Evolutionary conservation across 2,329 filamentous ascomycete genomes (phyloP).

Genomic region (Zasmidium cellare): DNA sequence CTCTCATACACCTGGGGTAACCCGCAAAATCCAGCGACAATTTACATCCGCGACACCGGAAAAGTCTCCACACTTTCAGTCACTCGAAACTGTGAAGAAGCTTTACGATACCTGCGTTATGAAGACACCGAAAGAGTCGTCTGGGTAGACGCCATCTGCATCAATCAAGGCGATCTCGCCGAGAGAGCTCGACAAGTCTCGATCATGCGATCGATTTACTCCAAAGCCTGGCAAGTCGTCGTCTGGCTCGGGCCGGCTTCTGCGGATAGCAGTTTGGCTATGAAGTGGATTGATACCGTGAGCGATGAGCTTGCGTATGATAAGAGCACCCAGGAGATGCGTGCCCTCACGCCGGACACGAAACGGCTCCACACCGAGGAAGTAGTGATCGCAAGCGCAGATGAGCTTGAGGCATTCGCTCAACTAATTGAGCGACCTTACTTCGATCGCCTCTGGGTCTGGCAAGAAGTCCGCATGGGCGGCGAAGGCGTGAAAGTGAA

Average conservation of each 20-base stretch:
- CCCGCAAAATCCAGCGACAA: neutral
- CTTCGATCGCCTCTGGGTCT: neutral
- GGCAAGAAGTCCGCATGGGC: neutral
- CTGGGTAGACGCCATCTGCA: slow-evolving; percentile 13
- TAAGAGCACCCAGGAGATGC: neutral
- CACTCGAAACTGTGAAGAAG: neutral
- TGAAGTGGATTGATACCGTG: neutral
- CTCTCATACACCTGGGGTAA: neutral
- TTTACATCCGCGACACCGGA: neutral
- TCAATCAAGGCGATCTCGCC: slow-evolving; percentile 8
- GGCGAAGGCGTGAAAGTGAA: neutral
- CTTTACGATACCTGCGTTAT: neutral
- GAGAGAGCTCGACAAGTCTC: slow-evolving; percentile 5
- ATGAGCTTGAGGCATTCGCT: neutral
- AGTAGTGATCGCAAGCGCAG: neutral
- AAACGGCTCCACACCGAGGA: neutral
- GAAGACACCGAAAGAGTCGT: neutral
- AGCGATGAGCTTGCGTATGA: neutral
- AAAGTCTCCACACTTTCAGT: neutral
- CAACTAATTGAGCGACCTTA: neutral
- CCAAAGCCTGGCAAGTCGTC: slow-evolving; percentile 1
- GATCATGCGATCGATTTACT: slow-evolving; percentile 10
- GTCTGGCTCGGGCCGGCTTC: slow-evolving; percentile 4
- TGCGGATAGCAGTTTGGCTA: neutral
- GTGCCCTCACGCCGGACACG: neutral